Evolutionary conservation across 2,329 filamentous ascomycete species (phyloP), one percentile per base, ranked within the genome.

Genomic region (Leptodontidium sp.): DNA sequence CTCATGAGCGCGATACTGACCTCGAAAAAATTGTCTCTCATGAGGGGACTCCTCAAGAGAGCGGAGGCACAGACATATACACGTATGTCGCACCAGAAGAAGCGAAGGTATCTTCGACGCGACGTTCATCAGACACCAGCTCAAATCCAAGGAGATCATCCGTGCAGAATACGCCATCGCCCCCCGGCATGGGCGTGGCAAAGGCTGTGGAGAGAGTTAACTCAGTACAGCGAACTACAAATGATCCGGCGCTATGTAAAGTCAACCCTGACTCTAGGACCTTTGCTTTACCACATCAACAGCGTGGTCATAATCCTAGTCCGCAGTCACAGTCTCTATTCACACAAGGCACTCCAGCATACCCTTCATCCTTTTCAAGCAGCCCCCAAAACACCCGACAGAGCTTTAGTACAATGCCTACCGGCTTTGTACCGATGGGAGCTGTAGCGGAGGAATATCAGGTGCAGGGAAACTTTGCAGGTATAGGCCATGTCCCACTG

Each of bases 121-220:
- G 49, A 52, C 49, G 49, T 52, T 52, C 49, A 52, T 52, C 49
- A 52, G 49, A 52, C 49, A 24, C 49, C 43, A 47, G 43, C 43
- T 47, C 43, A 24, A 52, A 52, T 52, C 24, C 49, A 52, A 52
- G 49, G 49, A 52, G 12, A 17, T n/a, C 49, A 24, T 52, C 21
- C 4, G 49, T n/a, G 21, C 49, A 52, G 49, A 52, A 4, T n/a
- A 52, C 49, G 8, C 17, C 49, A 12, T 52, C 49, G 17, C n/a
- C 49, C 49, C 21, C 24, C 17, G 26, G 49, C 21, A 52, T 26
- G 24, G 49, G 21, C 12, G 49, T 15, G 49, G 17, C 49, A 52
- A 17, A 15, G 49, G 17, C 21, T 52, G 49, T 52, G n/a, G 17
- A 52, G 49, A 8, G 6, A 52, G 9, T 52, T 52, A 26, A 26